These are phyloP conservation scores for Phycomyces blakesleeanus DNA, from an alignment of 192 early-diverging fungal genomes.

Conservation along the genomic window DNA sequence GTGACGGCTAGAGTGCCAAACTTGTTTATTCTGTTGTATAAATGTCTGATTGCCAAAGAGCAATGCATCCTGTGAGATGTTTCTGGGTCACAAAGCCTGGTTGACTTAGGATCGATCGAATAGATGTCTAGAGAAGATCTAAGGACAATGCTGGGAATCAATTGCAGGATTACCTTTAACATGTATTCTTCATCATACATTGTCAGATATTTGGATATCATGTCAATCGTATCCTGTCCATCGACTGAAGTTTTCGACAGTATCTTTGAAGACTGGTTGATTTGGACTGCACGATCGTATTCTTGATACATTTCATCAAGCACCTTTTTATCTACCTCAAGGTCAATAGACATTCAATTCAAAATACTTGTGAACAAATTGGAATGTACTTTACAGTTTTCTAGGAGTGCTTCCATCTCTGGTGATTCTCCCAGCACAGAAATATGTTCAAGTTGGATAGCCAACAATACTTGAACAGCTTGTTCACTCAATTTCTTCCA, in stretches of 20 bases:
- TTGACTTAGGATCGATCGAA: conserved; percentile 8
- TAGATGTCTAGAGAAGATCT: conserved; percentile 5
- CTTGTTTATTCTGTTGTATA: conserved; percentile 7
- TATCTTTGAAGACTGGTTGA: background rate
- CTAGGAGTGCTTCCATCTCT: background rate
- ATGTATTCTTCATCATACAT: background rate
- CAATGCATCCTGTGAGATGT: conserved; percentile 21
- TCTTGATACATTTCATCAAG: background rate
- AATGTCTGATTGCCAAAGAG: conserved; percentile 19
- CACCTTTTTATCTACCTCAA: background rate
- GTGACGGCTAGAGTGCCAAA: background rate
- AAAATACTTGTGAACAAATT: background rate
- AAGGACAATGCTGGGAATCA: background rate
- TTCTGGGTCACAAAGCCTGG: conserved; percentile 15
- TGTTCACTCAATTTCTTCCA: background rate
- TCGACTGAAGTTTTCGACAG: background rate
- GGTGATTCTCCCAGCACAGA: too few species aligned
- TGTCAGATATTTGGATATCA: background rate
- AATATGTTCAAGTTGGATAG: background rate
- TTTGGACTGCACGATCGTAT: background rate
- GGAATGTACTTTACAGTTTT: background rate
- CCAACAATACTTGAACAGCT: background rate
- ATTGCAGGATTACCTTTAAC: background rate
- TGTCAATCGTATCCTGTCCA: background rate
- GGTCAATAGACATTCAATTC: background rate